Base-by-base conservation (phyloP, 352 stramenopile genomes). In the Plasmopara muralis region DNA sequence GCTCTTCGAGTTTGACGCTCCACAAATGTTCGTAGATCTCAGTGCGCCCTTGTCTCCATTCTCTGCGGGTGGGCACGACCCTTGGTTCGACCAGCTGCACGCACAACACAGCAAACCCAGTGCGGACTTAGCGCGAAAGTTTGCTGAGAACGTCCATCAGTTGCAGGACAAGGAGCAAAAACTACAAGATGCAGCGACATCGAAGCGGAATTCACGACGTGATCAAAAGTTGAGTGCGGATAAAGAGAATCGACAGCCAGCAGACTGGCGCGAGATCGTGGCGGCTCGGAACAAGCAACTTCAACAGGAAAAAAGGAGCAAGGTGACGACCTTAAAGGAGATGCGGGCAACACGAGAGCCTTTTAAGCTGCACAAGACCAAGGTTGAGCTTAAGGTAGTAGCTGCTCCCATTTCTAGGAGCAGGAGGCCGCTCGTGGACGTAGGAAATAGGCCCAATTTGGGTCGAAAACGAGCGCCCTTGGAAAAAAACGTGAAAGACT, bases 1-100 rank as follows among this genome's bases (percentile, higher is more conserved):
- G 43, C 65, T 86, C 13, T 90, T 88, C 61, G 80, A 86, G 66
- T 90, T 90, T 47, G 80, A 88, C 53, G 77, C 72, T 34, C 71
- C 80, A 41, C 71, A 78, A 48, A 51, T 58, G 33, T 88, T 77
- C 45, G 41, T 63, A 16, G 75, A 90, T 62, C 66, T 88, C 16
- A 70, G 59, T 18, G 70, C 54, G 0, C 58, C 65, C n/a, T 50
- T 64, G 2, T 33, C 45, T 9, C 54, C 53, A 31, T 37, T 40
- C 18, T 20, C 50, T 14, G 14, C 44, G 13, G 54, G 46, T 25
- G 49, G 52, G n/a, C 74, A 81, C 49, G 75, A 88, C 45, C 34
- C 61, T 47, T 90, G 80, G 80, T 90, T 90, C 51, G 72, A 88
- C 43, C 47, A 62, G 33, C 41, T 77, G 20, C 80, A 90, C 45